Base-by-base conservation (phyloP, 139 green algal species). In the Closterium sp. region DNA sequence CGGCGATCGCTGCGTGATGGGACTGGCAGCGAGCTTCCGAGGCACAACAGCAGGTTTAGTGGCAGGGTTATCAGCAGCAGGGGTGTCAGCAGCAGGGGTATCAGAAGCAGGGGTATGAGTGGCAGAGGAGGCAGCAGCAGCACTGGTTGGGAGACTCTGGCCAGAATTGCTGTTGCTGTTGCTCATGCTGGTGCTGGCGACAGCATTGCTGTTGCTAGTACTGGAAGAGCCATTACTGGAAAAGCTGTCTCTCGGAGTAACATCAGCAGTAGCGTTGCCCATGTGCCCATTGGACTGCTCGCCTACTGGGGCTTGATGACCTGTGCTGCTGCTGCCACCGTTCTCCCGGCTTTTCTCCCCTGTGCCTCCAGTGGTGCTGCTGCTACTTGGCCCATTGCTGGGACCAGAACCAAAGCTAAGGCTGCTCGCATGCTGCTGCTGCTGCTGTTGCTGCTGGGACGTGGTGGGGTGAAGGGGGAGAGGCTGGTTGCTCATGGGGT, bases 101-200 rank as follows among this genome's bases (percentile, higher is more conserved):
- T 22, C 62, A 6, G 62, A 21, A 73, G 17, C 50, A 73, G 50
- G 1, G 10, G 13, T 24, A 79, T 22, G 17, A 24, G 62, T 24
- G 19, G 19, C 13, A 79, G 62, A 27, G 62, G 62, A 79, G 19
- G 62, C 13, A 79, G 19, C 62, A 79, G 62, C 62, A 79, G 50
- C 17, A 4, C 62, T 79, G 62, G 17, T 79, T 27, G 62, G 17
- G 19, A 79, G 62, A 24, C 1, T 27, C 17, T 22, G 17, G 19
- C 62, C 62, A 0, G 62, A 13, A 79, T 24, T 91, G 89, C 32
- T 92, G 70, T 28, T 87, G 89, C 50, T 92, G 89, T 13, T 31
- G 89, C 42, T 87, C 22, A 27, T 86, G 7, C 73, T 86, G 73
- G 24, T 86, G 73, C 27, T 86, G 73, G 24, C 27, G 73, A 5